Percentiles rank a stretch among this genome's conserved stretches.
Conservation (phyloP, 2,329 filamentous ascomycete genomes). For the Scedosporium minutisporum region DNA sequence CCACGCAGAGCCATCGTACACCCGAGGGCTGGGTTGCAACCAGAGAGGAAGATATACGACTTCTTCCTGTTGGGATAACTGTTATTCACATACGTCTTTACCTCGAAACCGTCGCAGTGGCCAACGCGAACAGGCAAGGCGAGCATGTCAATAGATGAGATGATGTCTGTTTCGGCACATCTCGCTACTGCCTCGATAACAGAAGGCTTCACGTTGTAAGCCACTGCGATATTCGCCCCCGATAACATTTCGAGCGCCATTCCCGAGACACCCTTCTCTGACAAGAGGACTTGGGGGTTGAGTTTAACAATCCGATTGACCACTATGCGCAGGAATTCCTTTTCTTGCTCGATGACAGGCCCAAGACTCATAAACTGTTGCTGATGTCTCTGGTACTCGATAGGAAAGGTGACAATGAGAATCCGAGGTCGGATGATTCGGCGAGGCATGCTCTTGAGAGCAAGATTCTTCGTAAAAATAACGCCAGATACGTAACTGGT, state of each 20-base stretch:
- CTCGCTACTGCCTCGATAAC: slow-evolving; percentile 91
- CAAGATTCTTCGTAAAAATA: slow-evolving; percentile 94
- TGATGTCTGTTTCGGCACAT: slow-evolving; percentile 83
- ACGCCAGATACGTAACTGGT: slow-evolving; percentile 95
- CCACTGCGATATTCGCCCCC: slow-evolving; percentile 82
- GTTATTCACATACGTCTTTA: slow-evolving; percentile 87
- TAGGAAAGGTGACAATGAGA: slow-evolving; percentile 84
- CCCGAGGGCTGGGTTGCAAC: slow-evolving; percentile 79
- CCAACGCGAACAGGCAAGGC: slow-evolving; percentile 64
- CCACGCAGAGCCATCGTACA: slow-evolving; percentile 91
- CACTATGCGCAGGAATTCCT: slow-evolving; percentile 83
- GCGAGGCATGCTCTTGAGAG: slow-evolving; percentile 90
- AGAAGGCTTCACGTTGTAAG: slow-evolving; percentile 92
- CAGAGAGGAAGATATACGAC: slow-evolving; percentile 91
- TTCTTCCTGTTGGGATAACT: slow-evolving; percentile 68
- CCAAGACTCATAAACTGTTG: slow-evolving; percentile 97
- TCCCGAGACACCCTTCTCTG: slow-evolving; percentile 86
- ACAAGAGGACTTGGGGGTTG: slow-evolving; percentile 76
- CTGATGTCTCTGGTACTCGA: slow-evolving; percentile 85
- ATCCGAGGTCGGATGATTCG: slow-evolving; percentile 78
- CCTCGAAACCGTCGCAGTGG: slow-evolving; percentile 77
- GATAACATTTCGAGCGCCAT: slow-evolving; percentile 81
- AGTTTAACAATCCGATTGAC: slow-evolving; percentile 85
- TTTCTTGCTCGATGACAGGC: slow-evolving; percentile 92
- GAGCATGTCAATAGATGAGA: slow-evolving; percentile 91